Percentiles rank a stretch among this genome's conserved stretches.
Conservation (phyloP, 2,329 filamentous ascomycete species). For the Zasmidium citrigriseum region DNA sequence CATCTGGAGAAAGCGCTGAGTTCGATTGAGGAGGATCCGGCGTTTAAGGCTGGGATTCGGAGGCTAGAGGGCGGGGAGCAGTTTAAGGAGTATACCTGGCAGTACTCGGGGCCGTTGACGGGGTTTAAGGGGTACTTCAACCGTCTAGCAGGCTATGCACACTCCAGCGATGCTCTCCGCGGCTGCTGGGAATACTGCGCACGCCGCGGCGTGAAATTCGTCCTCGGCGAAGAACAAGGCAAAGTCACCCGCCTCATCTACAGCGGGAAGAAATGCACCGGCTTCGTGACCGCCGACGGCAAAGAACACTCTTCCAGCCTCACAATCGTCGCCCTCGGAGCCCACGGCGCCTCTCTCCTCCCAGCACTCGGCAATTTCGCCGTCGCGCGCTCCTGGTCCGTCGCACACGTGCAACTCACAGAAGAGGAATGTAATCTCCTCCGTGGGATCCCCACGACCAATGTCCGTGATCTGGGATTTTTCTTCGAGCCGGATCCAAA, state of each 20-base stretch:
- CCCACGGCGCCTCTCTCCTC: constrained; percentile 49
- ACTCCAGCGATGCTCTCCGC: constrained; percentile 54
- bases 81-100: constrained; percentile 49
- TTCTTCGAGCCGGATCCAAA: constrained; percentile 65
- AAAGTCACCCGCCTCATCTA: constrained; percentile 45
- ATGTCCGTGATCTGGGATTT: constrained; percentile 63
- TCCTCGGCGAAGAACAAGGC: constrained; percentile 44
- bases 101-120: constrained; percentile 50
- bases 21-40: constrained; percentile 43
- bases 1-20: constrained; percentile 48
- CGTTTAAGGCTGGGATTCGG: constrained; percentile 44
- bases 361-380: constrained; percentile 54
- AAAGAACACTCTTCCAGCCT: constrained; percentile 40
- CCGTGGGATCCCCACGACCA: constrained; percentile 61
- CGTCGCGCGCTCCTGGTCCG: constrained; percentile 59
- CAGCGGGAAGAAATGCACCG: constrained; percentile 34
- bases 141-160: constrained; percentile 58
- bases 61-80: constrained; percentile 41
- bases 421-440: constrained; percentile 56
- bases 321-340: constrained; percentile 57
- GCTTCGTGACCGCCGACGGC: constrained; percentile 43
- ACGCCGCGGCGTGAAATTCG: constrained; percentile 44
- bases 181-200: constrained; percentile 49
- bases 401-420: constrained; percentile 61
- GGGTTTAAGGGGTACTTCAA: constrained; percentile 64